phyloP scores from a whole-genome alignment of 2,329 filamentous ascomycete genomes.

The Phialocephala sp. region DNA sequence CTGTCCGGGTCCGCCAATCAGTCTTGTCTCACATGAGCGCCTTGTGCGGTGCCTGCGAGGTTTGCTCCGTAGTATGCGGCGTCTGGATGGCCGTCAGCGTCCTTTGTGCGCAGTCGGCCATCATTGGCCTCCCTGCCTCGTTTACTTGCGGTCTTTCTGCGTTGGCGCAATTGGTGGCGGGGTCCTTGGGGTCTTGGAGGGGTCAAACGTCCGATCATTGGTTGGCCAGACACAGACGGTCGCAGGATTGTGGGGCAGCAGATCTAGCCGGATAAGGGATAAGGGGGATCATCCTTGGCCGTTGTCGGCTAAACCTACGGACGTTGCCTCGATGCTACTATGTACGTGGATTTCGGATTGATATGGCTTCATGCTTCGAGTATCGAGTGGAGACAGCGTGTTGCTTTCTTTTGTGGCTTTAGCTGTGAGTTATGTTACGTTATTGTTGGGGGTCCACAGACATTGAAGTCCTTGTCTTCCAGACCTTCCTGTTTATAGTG shows the following conservation, averaged over 20 bases:
- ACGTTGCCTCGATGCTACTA: too few species aligned
- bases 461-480: neutral
- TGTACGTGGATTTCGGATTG: neutral
- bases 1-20: neutral
- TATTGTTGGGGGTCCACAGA: neutral
- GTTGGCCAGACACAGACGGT: neutral
- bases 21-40: neutral
- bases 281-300: neutral
- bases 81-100: slow-evolving; percentile 6
- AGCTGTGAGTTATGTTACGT: neutral
- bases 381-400: neutral
- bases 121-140: neutral
- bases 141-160: slow-evolving; percentile 1
- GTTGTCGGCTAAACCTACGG: neutral
- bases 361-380: neutral
- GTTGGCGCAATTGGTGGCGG: neutral
- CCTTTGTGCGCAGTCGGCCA: slow-evolving; percentile 10
- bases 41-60: slow-evolving; percentile 5
- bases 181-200: slow-evolving; percentile 1
- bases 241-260: slow-evolving; percentile 5
- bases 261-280: slow-evolving; percentile 3
- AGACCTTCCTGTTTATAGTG: neutral
- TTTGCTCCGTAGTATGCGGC: neutral
- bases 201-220: neutral
- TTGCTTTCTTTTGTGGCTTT: neutral